phyloP scores from a whole-genome alignment of 169 alveolate genomes.

The Plasmodium coatneyi region DNA sequence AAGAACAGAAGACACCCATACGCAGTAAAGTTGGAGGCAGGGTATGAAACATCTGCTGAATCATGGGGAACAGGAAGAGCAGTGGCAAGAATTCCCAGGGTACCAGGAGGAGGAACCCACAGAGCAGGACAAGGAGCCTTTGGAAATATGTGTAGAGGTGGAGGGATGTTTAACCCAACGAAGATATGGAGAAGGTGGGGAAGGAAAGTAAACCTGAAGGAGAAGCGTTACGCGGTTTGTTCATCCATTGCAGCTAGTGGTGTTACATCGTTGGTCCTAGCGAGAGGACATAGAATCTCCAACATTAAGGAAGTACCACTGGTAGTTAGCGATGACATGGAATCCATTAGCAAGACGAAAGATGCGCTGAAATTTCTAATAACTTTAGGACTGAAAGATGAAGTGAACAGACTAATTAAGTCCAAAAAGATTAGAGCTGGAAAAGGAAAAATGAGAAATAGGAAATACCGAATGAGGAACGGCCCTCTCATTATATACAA shows the following conservation, averaged over 20 bases:
- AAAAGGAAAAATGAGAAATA: conserved; percentile 95
- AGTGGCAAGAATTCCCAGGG: conserved; percentile 99
- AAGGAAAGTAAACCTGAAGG: conserved; percentile 95
- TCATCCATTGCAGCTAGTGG: conserved; percentile 98
- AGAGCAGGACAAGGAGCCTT: conserved; percentile 99
- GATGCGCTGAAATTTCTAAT: conserved; percentile 90
- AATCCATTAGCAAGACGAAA: conserved; percentile 92
- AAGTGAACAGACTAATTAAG: conserved; percentile 87
- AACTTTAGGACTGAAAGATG: conserved; percentile 93
- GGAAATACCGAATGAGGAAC: conserved; percentile 94
- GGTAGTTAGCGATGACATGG: conserved; percentile 92
- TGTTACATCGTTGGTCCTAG: conserved; percentile 96
- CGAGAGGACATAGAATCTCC: conserved; percentile 98
- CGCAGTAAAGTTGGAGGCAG: conserved; percentile 92
- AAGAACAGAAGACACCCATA: conserved; percentile 97
- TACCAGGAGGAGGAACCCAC: conserved; percentile 99
- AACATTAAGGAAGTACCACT: conserved; percentile 96
- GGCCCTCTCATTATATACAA: conserved; percentile 98
- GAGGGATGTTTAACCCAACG: conserved; percentile 99
- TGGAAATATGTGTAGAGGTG: conserved; percentile 99
- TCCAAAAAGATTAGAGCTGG: conserved; percentile 93
- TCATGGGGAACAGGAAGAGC: conserved; percentile 99
- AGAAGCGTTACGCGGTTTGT: conserved; percentile 98
- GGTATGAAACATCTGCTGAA: conserved; percentile 98
- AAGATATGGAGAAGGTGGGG: conserved; percentile 98